Base-by-base conservation (phyloP, 73 alveolate species). In the Uronychia setigera region DNA sequence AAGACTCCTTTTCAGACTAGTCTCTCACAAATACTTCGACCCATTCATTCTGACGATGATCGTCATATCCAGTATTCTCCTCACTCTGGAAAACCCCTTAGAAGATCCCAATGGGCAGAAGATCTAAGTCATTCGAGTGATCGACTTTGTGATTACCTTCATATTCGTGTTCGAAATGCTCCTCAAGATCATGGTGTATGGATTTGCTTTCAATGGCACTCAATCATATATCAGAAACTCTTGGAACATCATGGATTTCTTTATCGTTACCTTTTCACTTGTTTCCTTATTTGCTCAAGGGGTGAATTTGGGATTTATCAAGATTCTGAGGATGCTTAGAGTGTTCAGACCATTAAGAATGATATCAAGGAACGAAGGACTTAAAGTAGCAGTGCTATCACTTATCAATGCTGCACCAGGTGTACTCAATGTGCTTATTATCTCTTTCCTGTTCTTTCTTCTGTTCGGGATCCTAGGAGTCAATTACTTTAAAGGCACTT, bases 281-380 rank as follows among this genome's bases (percentile, higher is more conserved):
- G 78, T 88, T 30, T 84, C 90, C 26, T 34, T 74, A n/a, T 59
- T 88, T 80, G 85, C 77, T 78, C 79, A 90, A 31, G 59, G 31
- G 35, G 35, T 80, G 27, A 76, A 31, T 34, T 59, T 81, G 32
- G 84, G 78, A 27, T 29, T 46, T 32, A 31, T 77, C 33, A 89
- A 80, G 78, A 82, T 82, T 0, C 79, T 78, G 13, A 76, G 91
- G 13, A 0, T 31, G 74, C 31, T 85, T 78, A 88, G 97, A 83
- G 93, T 80, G 84, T 32, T 92, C 35, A 85, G 93, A 67, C 97
- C 96, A 13, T 76, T 91, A 31, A 91, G 96, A 19, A 84, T 92
- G 57, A 92, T 92, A 29, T 87, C 94, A 25, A 81, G 90, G 60
- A 92, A 90, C 83, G 60, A 92, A 85, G 93, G 93, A 33, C 89